phyloP scores from a whole-genome alignment of 164 flowering plant genomes.

The Pachysandra terminalis region DNA sequence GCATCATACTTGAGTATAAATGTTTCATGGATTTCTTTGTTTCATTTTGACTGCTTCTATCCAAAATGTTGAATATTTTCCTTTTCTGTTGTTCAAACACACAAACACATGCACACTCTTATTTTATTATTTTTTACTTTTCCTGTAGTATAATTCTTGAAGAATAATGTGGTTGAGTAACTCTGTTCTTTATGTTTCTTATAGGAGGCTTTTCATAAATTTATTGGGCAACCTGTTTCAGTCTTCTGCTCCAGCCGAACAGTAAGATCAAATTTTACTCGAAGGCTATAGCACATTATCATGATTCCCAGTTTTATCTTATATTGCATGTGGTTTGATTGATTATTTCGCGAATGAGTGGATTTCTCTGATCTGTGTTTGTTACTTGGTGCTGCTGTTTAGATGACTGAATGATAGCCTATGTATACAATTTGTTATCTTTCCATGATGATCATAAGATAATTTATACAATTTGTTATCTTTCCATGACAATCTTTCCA shows the following conservation, averaged over 20 bases:
- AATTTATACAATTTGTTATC: no score
- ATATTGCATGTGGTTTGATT: no score
- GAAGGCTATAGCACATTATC: not conserved
- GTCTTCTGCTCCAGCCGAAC: constrained; percentile 83
- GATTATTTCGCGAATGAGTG: no score
- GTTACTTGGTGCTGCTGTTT: no score
- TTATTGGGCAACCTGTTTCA: constrained; percentile 87
- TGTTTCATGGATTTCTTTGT: not conserved
- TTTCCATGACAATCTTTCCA: no score
- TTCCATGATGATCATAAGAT: no score
- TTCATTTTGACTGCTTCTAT: not conserved
- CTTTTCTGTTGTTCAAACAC: not conserved
- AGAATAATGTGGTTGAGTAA: not conserved
- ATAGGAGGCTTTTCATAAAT: constrained; percentile 85
- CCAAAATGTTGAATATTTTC: not conserved
- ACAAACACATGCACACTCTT: no score
- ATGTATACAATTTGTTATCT: no score
- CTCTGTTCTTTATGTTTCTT: not conserved
- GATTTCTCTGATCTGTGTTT: no score
- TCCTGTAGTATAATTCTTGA: not conserved
- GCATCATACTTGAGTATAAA: not conserved
- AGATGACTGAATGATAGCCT: no score
- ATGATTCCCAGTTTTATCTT: not conserved
- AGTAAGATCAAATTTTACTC: constrained; percentile 38
- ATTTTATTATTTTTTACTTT: not conserved